Evolutionary conservation across 2,329 filamentous ascomycete species (phyloP).

Genomic region (Diaporthe sp.): DNA sequence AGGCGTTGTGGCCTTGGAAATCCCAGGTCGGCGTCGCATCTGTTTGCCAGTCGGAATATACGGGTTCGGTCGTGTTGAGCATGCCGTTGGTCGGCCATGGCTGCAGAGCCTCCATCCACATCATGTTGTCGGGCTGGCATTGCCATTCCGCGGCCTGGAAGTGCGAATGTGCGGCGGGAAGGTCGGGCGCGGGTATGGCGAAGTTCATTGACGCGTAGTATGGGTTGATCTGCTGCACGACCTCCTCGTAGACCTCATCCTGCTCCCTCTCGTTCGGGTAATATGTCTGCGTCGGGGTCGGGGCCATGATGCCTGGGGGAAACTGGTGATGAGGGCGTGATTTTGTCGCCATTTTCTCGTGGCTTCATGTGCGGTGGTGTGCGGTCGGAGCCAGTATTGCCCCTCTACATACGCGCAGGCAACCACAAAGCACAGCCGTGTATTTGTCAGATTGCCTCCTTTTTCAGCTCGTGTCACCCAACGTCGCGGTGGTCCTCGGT

Average conservation of each 20-base stretch:
- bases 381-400: background rate
- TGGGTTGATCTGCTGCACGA: slow-evolving; percentile 27
- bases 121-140: slow-evolving; percentile 25
- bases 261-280: background rate
- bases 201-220: slow-evolving; percentile 22
- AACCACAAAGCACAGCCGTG: background rate
- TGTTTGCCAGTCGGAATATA: slow-evolving; percentile 21
- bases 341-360: slow-evolving; percentile 28
- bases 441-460: slow-evolving; percentile 24
- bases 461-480: slow-evolving; percentile 32
- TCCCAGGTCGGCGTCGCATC: slow-evolving; percentile 20
- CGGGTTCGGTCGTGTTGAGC: background rate
- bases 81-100: slow-evolving; percentile 24
- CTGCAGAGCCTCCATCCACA: slow-evolving; percentile 33
- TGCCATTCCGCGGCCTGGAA: slow-evolving; percentile 36
- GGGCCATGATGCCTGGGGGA: slow-evolving; percentile 10
- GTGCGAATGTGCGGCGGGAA: slow-evolving; percentile 24
- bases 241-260: slow-evolving; percentile 26
- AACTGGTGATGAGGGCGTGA: slow-evolving; percentile 11
- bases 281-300: background rate
- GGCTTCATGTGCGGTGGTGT: background rate
- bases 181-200: slow-evolving; percentile 1
- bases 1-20: slow-evolving; percentile 8
- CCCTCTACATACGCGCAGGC: background rate
- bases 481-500: slow-evolving; percentile 1